Evolutionary conservation across 306 rosid species (phyloP).

Genomic region (Mimosa bimucronata): DNA sequence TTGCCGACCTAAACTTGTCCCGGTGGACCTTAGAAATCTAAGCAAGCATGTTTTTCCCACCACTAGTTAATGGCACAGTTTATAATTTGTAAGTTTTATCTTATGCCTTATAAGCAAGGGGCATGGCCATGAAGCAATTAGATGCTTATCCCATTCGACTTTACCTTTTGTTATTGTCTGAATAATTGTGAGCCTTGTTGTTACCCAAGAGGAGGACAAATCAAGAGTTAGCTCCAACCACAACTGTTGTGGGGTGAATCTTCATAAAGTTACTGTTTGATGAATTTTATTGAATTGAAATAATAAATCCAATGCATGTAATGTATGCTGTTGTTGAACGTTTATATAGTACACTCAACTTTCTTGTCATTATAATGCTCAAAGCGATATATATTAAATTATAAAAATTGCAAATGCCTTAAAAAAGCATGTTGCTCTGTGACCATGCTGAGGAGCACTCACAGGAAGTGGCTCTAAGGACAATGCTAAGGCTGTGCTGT

Average conservation of each 20-base stretch:
- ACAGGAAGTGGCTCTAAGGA: too few relatives aligned
- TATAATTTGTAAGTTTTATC: constrained; percentile 14
- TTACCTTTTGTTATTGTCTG: constrained; percentile 26
- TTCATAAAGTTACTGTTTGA: background rate
- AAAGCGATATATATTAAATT: background rate
- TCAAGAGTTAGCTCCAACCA: background rate
- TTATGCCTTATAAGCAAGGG: constrained; percentile 22
- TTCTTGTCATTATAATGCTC: background rate
- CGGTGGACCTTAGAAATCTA: background rate
- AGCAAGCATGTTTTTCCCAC: constrained; percentile 6
- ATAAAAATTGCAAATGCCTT: background rate
- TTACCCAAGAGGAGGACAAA: background rate
- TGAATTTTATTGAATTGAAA: background rate
- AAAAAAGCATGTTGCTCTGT: background rate
- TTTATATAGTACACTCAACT: background rate
- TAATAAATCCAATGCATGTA: background rate
- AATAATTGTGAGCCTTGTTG: constrained; percentile 3
- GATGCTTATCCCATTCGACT: background rate
- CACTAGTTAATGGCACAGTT: background rate
- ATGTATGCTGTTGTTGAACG: background rate
- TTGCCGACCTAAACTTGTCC: background rate
- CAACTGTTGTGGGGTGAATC: background rate
- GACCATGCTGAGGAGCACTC: too few relatives aligned
- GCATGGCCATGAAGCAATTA: constrained; percentile 23
- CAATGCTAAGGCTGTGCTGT: too few relatives aligned